phyloP scores from a whole-genome alignment of 129 eudicot species.

The Mikania micrantha region DNA sequence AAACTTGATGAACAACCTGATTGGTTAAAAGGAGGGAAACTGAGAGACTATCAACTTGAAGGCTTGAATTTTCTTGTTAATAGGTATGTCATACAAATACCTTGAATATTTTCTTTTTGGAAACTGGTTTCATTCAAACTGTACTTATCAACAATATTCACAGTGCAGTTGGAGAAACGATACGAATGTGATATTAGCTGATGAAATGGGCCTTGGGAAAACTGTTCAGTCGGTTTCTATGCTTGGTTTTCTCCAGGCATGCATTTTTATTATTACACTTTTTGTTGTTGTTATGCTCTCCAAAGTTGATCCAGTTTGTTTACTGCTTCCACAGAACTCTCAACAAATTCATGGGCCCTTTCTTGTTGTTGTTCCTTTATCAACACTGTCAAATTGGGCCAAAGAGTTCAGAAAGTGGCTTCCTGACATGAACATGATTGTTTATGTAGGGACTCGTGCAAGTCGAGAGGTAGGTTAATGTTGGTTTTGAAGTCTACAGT shows the following conservation, averaged over 20 bases:
- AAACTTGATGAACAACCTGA: slow-evolving; percentile 99
- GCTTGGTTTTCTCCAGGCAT: slow-evolving; percentile 96
- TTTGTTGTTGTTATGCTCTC: neutral
- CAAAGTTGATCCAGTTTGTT: slow-evolving; percentile 12
- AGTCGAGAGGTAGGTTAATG: slow-evolving; percentile 82
- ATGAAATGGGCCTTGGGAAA: slow-evolving; percentile 99
- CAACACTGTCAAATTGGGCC: slow-evolving; percentile 98
- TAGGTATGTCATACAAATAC: slow-evolving; percentile 48
- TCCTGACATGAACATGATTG: slow-evolving; percentile 86
- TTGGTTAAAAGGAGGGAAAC: slow-evolving; percentile 95
- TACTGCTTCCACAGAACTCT: slow-evolving; percentile 51
- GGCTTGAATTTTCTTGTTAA: slow-evolving; percentile 96
- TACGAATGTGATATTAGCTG: slow-evolving; percentile 95
- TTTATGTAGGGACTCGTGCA: slow-evolving; percentile 98
- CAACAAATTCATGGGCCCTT: slow-evolving; percentile 97
- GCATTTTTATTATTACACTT: neutral
- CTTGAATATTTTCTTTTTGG: neutral
- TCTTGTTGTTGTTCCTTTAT: slow-evolving; percentile 97
- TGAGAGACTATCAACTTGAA: slow-evolving; percentile 99
- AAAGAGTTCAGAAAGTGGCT: slow-evolving; percentile 97
- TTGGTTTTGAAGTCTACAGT: neutral
- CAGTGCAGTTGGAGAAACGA: slow-evolving; percentile 95
- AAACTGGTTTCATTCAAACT: neutral
- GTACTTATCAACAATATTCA: slow-evolving; percentile 37
- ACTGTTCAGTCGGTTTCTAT: slow-evolving; percentile 98